A percentile compares a stretch with the other conserved stretches of the same genome.
Evolutionary conservation across 768 basidiomycete genomes (phyloP).

Genomic region (Exidia glandulosa): DNA sequence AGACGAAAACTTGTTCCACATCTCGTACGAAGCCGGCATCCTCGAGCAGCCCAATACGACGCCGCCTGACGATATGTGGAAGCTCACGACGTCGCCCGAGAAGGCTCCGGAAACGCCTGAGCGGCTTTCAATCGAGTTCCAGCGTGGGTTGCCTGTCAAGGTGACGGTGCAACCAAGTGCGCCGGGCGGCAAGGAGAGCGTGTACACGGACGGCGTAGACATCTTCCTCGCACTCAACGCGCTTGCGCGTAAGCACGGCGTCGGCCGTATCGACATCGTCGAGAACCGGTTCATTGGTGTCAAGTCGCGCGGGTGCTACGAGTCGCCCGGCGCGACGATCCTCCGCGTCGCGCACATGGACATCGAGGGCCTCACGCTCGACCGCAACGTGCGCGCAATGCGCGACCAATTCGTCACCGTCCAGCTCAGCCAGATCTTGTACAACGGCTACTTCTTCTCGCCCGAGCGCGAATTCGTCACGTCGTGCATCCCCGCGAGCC

Average conservation of each 20-base stretch:
- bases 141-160: constrained; percentile 75
- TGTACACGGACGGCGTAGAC: constrained; percentile 83
- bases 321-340: constrained; percentile 93
- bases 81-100: constrained; percentile 78
- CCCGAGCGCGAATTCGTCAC: constrained; percentile 95
- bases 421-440: constrained; percentile 81
- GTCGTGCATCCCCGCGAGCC: constrained; percentile 82
- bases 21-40: constrained; percentile 98
- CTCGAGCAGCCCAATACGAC: constrained; percentile 94
- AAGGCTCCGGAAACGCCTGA: constrained; percentile 72
- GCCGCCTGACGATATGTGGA: constrained; percentile 98
- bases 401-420: constrained; percentile 93
- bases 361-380: constrained; percentile 93
- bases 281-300: constrained; percentile 99
- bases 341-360: constrained; percentile 92
- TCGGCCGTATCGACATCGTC: constrained; percentile 97
- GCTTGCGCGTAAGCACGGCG: constrained; percentile 87
- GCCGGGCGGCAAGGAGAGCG: constrained; percentile 36
- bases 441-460: constrained; percentile 99
- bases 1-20: constrained; percentile 99
- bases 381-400: constrained; percentile 89
- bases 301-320: constrained; percentile 99
- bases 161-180: constrained; percentile 36
- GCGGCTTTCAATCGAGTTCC: constrained; percentile 75
- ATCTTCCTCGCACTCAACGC: constrained; percentile 88